A percentile compares a stretch with the other conserved stretches of the same genome.
phyloP scores from a whole-genome alignment of 106 monocot species.

The Dactylorhiza incarnata region DNA sequence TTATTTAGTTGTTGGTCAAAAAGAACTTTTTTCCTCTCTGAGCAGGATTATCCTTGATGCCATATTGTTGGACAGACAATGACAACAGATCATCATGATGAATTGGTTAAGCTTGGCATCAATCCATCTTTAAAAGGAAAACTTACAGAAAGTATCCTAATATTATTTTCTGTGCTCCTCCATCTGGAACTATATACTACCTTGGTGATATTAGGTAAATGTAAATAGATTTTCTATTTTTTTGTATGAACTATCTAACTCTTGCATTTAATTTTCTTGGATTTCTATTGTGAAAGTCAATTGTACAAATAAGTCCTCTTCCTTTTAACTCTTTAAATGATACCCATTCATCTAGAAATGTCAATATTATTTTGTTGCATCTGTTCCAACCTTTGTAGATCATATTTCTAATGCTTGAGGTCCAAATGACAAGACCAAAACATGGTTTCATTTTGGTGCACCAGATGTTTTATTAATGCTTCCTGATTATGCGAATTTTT shows the following conservation, averaged over 20 bases:
- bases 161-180: too few species aligned
- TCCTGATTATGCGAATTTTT: neutral
- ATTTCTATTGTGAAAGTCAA: too few species aligned
- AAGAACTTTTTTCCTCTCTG: neutral
- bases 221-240: too few species aligned
- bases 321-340: neutral
- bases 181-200: too few species aligned
- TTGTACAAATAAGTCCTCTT: too few species aligned
- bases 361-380: neutral
- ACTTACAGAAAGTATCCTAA: slow-evolving; percentile 29
- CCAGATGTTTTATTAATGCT: neutral
- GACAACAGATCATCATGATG: slow-evolving; percentile 81
- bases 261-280: too few species aligned
- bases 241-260: too few species aligned
- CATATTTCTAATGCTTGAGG: neutral
- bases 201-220: too few species aligned
- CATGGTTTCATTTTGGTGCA: neutral
- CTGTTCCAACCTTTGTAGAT: neutral
- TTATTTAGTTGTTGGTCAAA: neutral
- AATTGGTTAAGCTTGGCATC: slow-evolving; percentile 55
- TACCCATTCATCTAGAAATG: neutral
- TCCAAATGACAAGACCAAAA: neutral
- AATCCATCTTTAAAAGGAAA: slow-evolving; percentile 45
- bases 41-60: slow-evolving; percentile 55
- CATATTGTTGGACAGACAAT: slow-evolving; percentile 66